These are phyloP conservation scores for Decorospora gaudefroyi DNA, from an alignment of 2,329 filamentous ascomycete genomes.

Conservation along the genomic window DNA sequence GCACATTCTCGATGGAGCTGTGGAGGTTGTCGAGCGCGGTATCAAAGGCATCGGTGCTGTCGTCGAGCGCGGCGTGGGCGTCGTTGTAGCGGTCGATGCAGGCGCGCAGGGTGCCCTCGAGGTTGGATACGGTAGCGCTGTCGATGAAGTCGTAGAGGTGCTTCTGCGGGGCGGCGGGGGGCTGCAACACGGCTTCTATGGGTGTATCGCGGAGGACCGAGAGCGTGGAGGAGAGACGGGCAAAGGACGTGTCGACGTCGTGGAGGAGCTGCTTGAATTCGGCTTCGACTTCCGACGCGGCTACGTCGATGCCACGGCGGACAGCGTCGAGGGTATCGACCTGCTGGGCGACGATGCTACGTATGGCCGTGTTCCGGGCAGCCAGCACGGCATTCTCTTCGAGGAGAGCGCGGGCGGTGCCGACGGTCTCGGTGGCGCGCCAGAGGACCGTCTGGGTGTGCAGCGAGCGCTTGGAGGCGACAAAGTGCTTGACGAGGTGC, in stretches of 20 bases:
- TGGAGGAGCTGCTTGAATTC: conserved; percentile 62
- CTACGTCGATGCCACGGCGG: conserved; percentile 50
- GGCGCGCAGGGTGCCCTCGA: conserved; percentile 68
- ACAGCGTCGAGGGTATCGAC: conserved; percentile 51
- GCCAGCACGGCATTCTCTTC: conserved; percentile 77
- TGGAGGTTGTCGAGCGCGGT: conserved; percentile 62
- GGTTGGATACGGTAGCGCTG: conserved; percentile 67
- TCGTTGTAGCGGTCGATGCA: conserved; percentile 74
- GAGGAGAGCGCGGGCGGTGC: conserved; percentile 71
- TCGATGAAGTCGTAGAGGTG: conserved; percentile 78
- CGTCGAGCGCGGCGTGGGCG: conserved; percentile 62
- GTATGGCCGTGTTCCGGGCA: conserved; percentile 53
- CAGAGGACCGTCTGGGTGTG: conserved; percentile 81
- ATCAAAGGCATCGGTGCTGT: conserved; percentile 69
- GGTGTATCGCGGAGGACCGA: conserved; percentile 64
- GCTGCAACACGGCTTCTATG: conserved; percentile 67
- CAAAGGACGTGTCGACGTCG: conserved; percentile 68
- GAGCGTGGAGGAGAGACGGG: conserved; percentile 68
- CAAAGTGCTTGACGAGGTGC: conserved; percentile 78
- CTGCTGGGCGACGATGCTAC: conserved; percentile 52
- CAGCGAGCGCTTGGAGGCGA: conserved; percentile 84
- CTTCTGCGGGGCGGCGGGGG: conserved; percentile 55
- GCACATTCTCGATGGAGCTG: conserved; percentile 43
- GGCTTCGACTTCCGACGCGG: conserved; percentile 49
- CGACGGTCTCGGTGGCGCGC: conserved; percentile 85